Evolutionary conservation across 2,329 filamentous ascomycete genomes (phyloP), one percentile per base, ranked within the genome.

Genomic region (Fusarium hainanense): DNA sequence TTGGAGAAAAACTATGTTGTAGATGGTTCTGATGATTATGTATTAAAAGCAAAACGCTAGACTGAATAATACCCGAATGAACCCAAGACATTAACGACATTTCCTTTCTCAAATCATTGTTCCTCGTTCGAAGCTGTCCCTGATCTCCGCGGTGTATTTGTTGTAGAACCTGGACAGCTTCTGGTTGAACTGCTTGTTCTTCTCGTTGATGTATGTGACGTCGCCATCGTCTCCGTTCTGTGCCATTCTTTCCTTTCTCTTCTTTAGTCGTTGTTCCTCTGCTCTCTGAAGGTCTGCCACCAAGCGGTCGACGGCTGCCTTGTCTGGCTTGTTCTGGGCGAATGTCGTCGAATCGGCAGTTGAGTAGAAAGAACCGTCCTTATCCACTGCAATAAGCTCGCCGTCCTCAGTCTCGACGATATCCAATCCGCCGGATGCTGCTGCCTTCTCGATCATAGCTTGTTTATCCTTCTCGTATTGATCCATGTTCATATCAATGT

Each of bases 171-270:
- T 87, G 56, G 92, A 86, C 80, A 99, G 85, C 84, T 99, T 98
- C 84, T 97, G 90, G 89, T 99, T 99, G 85, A 99, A 99, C 86
- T 98, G 94, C 86, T 98, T 98, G 86, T 99, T 99, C 91, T 99
- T 98, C 83, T 98, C 94, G 83, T 99, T 99, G 88, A 99, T 99
- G 82, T 97, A 98, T 10, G 95, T 98, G 75, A 98, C 92, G 80
- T 99, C 96, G 28, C 89, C 91, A 49, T 94, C 92, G 69, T 97
- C 94, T 62, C 94, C 93, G 68, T 90, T 91, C 78, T 90, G 88
- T 14, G 89, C 88, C 78, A 92, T 89, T 55, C 94, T 87, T 71
- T 97, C 93, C 78, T 88, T 90, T 75, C 94, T 87, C 84, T 97
- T 97, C 87, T 94, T 97, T 76, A 97, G 78, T 54, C 94, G 86